Evolutionary conservation across 1,284 basidiomycete genomes (phyloP).

Genomic region (Pisolithus thermaeus): DNA sequence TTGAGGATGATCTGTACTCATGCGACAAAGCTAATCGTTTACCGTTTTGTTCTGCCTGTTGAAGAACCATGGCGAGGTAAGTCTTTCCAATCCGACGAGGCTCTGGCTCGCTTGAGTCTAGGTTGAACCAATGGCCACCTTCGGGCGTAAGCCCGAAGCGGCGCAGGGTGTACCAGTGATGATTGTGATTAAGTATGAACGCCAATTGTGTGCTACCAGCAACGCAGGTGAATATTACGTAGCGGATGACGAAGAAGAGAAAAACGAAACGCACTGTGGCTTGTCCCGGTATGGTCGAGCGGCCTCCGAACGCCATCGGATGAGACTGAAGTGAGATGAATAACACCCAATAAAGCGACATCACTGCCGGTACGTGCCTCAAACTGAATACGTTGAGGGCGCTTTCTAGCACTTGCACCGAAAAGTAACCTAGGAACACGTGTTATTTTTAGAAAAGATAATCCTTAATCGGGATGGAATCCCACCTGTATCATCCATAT

Average conservation of each 20-base stretch:
- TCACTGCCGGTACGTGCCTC: conserved; percentile 39
- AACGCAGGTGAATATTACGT: conserved; percentile 3
- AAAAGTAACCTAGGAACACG: too few relatives aligned
- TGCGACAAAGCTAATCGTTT: conserved; percentile 7
- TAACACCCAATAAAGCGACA: background rate
- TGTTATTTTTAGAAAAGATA: too few relatives aligned
- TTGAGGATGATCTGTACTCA: background rate
- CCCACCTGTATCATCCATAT: conserved; percentile 84
- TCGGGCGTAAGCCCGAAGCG: conserved; percentile 63
- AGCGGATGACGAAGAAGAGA: background rate
- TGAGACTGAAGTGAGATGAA: conserved; percentile 39
- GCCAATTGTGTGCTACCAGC: conserved; percentile 67
- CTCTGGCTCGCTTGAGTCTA: conserved; percentile 69
- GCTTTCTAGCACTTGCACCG: conserved; percentile 74
- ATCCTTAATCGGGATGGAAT: background rate
- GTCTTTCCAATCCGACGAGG: conserved; percentile 83
- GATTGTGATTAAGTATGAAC: conserved; percentile 83
- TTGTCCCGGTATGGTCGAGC: conserved; percentile 72
- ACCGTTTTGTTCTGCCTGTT: conserved; percentile 85
- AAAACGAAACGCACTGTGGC: conserved; percentile 60
- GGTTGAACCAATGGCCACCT: conserved; percentile 82
- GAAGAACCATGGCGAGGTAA: conserved; percentile 81
- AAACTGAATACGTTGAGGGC: conserved; percentile 83
- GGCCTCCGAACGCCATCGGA: conserved; percentile 80
- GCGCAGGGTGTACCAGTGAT: conserved; percentile 88